Evolutionary conservation across 2,329 filamentous ascomycete species (phyloP), one percentile per base, ranked within the genome.

Genomic region (Volutella citrinella): DNA sequence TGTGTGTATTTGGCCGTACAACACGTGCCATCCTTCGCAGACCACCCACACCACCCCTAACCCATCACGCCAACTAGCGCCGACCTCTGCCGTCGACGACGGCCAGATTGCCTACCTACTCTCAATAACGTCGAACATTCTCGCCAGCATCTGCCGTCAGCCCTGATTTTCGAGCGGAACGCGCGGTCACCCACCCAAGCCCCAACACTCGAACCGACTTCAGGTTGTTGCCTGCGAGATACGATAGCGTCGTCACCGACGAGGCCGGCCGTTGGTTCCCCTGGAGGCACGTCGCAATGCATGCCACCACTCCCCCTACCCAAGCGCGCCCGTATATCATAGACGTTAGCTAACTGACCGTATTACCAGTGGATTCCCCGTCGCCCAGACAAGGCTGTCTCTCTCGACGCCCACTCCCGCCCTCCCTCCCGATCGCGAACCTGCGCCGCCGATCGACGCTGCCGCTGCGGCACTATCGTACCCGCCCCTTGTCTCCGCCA

Each of bases 401-500:
- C 24, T 14, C 22, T n/a, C n/a, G n/a, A n/a, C n/a, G n/a, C n/a
- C n/a, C n/a, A n/a, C n/a, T n/a, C n/a, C n/a, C n/a, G n/a, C n/a
- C n/a, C n/a, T n/a, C n/a, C n/a, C 46, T 24, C 33, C 36, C 37
- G 31, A 42, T 42, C 42, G 39, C 41, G 29, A 45, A 42, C 42
- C 30, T 45, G 34, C 40, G 36, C 40, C 46, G 46, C 37, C 45
- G 49, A 52, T 52, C 49, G 39, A 53, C 51, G 22, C 44, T 41
- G 36, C 51, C 51, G 49, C 34, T 45, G 42, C 43, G 46, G 27
- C 31, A 41, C 38, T 34, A 31, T 34, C 40, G 32, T 30, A 40
- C 36, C 51, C 41, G 38, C 24, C 34, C 42, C 45, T 40, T 38
- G 34, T 36, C 35, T 34, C 31, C 39, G 36, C 35, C 43, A 95